Conservation (phyloP, 306 rosid species). For the Lathyrus tuberosus region DNA sequence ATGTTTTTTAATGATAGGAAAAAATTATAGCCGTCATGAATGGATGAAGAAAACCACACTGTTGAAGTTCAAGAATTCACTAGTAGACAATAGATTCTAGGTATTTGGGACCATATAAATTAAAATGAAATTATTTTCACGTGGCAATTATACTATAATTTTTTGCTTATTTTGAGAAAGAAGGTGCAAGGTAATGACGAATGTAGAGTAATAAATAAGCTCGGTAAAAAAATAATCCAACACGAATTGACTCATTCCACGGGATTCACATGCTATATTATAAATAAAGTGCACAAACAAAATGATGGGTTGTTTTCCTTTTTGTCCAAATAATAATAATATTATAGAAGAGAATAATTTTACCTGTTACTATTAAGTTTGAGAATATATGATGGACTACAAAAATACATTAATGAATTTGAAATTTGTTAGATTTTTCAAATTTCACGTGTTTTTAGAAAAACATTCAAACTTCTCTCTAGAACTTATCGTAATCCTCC, state of each 20-base stretch:
- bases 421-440: too few species aligned
- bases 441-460: too few species aligned
- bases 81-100: neutral
- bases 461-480: too few species aligned
- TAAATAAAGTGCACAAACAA: neutral
- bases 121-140: too few species aligned
- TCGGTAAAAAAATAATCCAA: neutral
- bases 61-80: slow-evolving; percentile 1
- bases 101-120: too few species aligned
- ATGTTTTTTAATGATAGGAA: neutral
- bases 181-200: slow-evolving; percentile 28
- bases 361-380: too few species aligned
- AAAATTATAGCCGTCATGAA: neutral
- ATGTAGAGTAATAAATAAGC: neutral
- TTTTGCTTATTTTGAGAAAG: neutral
- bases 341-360: too few species aligned
- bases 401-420: too few species aligned
- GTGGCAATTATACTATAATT: neutral
- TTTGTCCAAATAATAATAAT: neutral
- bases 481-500: too few species aligned
- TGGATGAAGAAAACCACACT: slow-evolving; percentile 7
- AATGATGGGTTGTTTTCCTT: neutral
- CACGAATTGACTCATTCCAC: slow-evolving; percentile 10
- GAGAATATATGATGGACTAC: too few species aligned
- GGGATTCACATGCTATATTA: slow-evolving; percentile 2